Evolutionary conservation across 2,329 filamentous ascomycete species (phyloP).

Genomic region (Diaporthe nobilis): DNA sequence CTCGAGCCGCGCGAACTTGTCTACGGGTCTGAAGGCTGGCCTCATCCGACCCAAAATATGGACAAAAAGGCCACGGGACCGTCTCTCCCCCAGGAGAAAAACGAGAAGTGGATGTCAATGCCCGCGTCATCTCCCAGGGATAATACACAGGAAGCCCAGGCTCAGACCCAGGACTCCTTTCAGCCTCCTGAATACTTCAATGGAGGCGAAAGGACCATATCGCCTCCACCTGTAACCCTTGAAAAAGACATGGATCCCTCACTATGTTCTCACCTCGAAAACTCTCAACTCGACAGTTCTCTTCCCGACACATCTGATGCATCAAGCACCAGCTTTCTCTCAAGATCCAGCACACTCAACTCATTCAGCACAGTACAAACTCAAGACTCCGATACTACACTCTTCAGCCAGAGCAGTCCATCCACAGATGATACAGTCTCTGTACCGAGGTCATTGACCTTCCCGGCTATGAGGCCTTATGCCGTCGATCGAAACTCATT

Average conservation of each 20-base stretch:
- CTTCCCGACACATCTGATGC: background rate
- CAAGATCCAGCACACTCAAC: background rate
- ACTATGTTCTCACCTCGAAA: too few relatives aligned
- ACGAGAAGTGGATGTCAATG: background rate
- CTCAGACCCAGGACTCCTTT: background rate
- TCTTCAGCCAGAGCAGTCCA: background rate
- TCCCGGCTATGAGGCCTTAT: background rate
- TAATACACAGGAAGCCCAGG: background rate
- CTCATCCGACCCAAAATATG: background rate
- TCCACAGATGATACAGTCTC: background rate
- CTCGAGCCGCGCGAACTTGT: background rate
- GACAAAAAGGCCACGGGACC: background rate
- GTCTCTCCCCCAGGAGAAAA: background rate
- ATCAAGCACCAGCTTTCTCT: background rate
- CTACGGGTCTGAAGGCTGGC: background rate
- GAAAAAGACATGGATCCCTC: constrained; percentile 13
- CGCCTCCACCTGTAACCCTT: background rate
- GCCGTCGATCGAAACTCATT: background rate
- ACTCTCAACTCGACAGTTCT: background rate
- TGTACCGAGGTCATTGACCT: background rate
- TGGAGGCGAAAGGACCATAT: background rate
- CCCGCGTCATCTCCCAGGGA: background rate
- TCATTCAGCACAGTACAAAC: background rate
- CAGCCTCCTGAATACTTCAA: background rate
- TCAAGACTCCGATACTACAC: background rate